Evolutionary conservation across 2,329 filamentous ascomycete species (phyloP), one percentile per base, ranked within the genome.

Genomic region (Paramyrothecium sp.): DNA sequence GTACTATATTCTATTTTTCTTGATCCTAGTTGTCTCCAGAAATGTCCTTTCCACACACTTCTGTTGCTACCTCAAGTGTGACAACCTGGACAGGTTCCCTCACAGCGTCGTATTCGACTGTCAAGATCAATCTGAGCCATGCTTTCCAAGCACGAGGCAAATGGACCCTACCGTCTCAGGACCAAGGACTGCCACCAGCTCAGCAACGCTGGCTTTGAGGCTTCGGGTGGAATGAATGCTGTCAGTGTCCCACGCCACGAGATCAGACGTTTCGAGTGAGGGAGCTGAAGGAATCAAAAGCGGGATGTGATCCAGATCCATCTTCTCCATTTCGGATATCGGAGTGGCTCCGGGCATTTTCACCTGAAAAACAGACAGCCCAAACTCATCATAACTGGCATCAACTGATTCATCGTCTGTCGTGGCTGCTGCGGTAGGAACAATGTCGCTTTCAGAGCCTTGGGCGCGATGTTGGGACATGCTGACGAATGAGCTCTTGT

Each of bases 301-400:
- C 3, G 78, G 77, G 55, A 91, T 81, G 12, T 79, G 71, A 59
- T 86, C 86, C 44, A 92, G 75, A 56, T 89, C 78, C 52, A 87
- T 70, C 3, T 75, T 63, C 11, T 75, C 67, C 56, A 92, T 75
- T 46, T 87, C 75, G 0, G 79, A 73, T 3, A 82, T 67, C 0
- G 83, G 78, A 48, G 85, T 78, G 44, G 91, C 79, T 0, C 90
- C 90, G 0, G 90, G 89, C 78, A 92, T 88, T 51, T 81, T 78
- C 51, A 87, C 79, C 1, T 75, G 69, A 58, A 91, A 85, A 0
- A 92, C 75, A 21, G 72, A 76, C 34, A 60, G 54, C 33, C 61
- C 56, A 16, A 57, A 54, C 20, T 65, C 60, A 3, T 68, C 64
- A 7, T 66, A 66, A 4, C 59, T 56, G 47, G 55, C 41, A 16